Evolutionary conservation across 805 yeast genomes (phyloP), one percentile per base, ranked within the genome.

Genomic region (Starmerella ratchasimensis): DNA sequence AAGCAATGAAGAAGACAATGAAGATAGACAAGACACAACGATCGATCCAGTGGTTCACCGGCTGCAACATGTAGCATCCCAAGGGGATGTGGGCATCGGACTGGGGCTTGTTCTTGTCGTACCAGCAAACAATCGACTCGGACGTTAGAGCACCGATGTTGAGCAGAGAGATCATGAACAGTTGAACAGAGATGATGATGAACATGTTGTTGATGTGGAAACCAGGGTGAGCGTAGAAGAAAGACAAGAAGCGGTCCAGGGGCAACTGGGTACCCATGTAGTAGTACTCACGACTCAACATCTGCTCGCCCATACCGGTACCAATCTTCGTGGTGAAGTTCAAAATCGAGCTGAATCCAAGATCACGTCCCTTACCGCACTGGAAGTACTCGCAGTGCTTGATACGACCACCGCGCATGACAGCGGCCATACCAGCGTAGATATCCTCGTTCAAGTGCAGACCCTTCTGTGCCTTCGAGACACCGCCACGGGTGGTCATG

Each of bases 281-380:
- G 56, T 77, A 88, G 59, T 86, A 83, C 53, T 88, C 97, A 52
- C 97, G 69, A 5, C 94, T 82, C 24, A 88, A 61, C 57, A 86
- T 70, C 57, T 88, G 97, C 56, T 88, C 97, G 7, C 97, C 97
- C 97, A 88, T 88, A 35, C 97, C 97, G 30, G 94, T 90, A 3
- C 97, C 97, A 55, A 88, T 86, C 61, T 88, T 88, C 2, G 94
- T 79, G 0, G 95, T 88, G 63, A 88, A 88, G 54, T 86, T 88
- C 48, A 88, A 64, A 47, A 88, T 84, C 0, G 95, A 81, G 1
- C 84, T 79, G 60, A 88, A 88, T 3, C 97, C 97, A 38, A 88
- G 62, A 62, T 88, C 97, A 57, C 97, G 69, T 0, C 97, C 97
- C 57, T 88, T 88, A 23, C 97, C 97, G 60, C 97, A 88, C 58